Evolutionary conservation across 1,284 basidiomycete genomes (phyloP), one percentile per base, ranked within the genome.

Genomic region (Cryptococcus sp.): DNA sequence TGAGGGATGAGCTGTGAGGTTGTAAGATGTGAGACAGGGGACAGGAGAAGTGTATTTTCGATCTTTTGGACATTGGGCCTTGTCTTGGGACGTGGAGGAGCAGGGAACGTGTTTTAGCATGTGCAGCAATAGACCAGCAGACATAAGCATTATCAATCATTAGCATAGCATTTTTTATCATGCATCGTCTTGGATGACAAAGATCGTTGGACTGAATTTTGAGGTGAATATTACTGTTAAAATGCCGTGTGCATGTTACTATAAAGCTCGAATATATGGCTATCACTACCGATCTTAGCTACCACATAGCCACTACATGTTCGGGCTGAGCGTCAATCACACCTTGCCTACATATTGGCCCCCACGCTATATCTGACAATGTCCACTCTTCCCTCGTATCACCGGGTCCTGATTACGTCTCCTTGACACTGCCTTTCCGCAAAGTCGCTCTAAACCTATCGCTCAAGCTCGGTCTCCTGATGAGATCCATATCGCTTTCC

Each of bases 371-470:
- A 3, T 25, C 41, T 42, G 41, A 42, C 41, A 16, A 7, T 7
- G 41, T 19, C 41, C 16, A 42, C 25, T 3, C 25, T 25, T 3
- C 25, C 25, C 3, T 25, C 25, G 6, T 25, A 25, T 25, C 6
- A 25, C 25, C 3, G 3, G 6, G 3, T 25, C 25, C 25, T 25
- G 3, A 25, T 15, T n/a, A 45, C 42, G n/a, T 15, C 6, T 45
- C 42, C 22, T n/a, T n/a, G 5, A 6, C 42, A 8, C 8, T 45
- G 42, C 59, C 51, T 38, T 54, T 54, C 35, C 60, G 55, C 31
- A 62, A 38, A 50, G 53, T 58, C 47, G 60, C 60, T 22, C 38
- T 44, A 13, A 56, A 44, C 35, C 27, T 42, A 7, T 56, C 48
- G 17, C 47, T 45, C 48, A 56, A 45, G 19, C 42, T 50, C 17